Evolutionary conservation across 2,329 filamentous ascomycete species (phyloP), one percentile per base, ranked within the genome.

Genomic region (Pseudocercospora musae): DNA sequence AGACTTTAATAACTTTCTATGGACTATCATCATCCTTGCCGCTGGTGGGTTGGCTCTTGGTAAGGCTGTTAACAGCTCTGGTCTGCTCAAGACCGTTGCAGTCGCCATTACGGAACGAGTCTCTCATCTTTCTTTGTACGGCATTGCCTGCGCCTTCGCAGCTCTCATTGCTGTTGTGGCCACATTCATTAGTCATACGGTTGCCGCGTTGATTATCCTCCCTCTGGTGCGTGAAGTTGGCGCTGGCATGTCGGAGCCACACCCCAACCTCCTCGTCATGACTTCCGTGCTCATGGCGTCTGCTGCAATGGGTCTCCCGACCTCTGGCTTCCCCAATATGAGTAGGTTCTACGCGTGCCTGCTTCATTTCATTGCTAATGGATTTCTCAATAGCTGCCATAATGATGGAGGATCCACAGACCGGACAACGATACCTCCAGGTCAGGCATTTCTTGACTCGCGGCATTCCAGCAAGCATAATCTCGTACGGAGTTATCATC

Each of bases 1-100:
- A 78, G 95, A 99, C 78, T 99, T 99, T 76, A 99, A 99, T 82
- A 99, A 99, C 77, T 99, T 99, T 77, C 89, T 97, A 42, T 99
- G 95, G 95, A 99, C 96, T 20, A 99, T 99, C 77, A 97, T 99
- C 78, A 98, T 99, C 72, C 88, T 99, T 20, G 95, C 95, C 0
- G 94, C 95, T 0, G 95, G 95, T 52, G 95, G 95, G 7, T 80
- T 99, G 33, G 92, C 92, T 1, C 86, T 99, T 0, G 95, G 95
- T 60, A 97, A 96, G 76, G 91, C 94, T 0, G 95, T 99, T 62
- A 94, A 92, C 66, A 95, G 91, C 0, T 98, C 94, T 0, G 95
- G 95, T 1, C 83, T 99, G 10, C 82, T 99, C 31, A 90, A 96
- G 74, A 96, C 92, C 0, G 89, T 99, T 55, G 95, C 95, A 2